phyloP scores from a whole-genome alignment of 2,329 filamentous ascomycete genomes.

The Akanthomyces lecanii region DNA sequence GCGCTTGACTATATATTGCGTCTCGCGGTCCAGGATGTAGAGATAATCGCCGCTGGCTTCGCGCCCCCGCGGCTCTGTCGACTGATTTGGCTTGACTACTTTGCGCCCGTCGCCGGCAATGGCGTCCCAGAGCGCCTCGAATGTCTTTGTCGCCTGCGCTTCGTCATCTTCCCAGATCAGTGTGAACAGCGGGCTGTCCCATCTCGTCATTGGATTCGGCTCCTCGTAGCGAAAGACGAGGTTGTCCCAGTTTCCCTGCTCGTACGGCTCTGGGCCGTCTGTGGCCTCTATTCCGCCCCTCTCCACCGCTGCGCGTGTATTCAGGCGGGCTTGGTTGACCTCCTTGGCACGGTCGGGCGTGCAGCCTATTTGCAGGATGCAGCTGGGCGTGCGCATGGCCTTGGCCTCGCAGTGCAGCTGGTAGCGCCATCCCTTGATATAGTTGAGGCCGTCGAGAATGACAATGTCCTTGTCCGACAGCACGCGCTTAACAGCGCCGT shows the following conservation, averaged over 20 bases:
- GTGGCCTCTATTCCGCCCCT: slow-evolving; percentile 23
- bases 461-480: slow-evolving; percentile 71
- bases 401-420: slow-evolving; percentile 84
- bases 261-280: slow-evolving; percentile 40
- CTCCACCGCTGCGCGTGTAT: slow-evolving; percentile 23
- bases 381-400: slow-evolving; percentile 69
- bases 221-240: slow-evolving; percentile 81
- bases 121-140: slow-evolving; percentile 70
- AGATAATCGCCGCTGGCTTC: slow-evolving; percentile 70
- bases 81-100: slow-evolving; percentile 67
- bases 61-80: slow-evolving; percentile 61
- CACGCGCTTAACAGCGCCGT: slow-evolving; percentile 73
- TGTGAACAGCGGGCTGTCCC: slow-evolving; percentile 80
- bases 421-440: slow-evolving; percentile 87
- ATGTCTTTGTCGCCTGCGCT: slow-evolving; percentile 51
- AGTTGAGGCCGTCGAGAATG: slow-evolving; percentile 75
- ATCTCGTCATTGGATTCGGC: slow-evolving; percentile 77
- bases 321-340: slow-evolving; percentile 59
- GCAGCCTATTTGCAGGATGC: slow-evolving; percentile 64
- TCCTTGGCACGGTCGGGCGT: slow-evolving; percentile 45
- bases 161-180: slow-evolving; percentile 71
- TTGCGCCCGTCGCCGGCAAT: slow-evolving; percentile 61
- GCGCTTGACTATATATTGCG: slow-evolving; percentile 68
- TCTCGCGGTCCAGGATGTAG: slow-evolving; percentile 74
- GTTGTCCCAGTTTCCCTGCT: slow-evolving; percentile 66